Evolutionary conservation across 306 rosid genomes (phyloP).

Genomic region (Prunus mira): DNA sequence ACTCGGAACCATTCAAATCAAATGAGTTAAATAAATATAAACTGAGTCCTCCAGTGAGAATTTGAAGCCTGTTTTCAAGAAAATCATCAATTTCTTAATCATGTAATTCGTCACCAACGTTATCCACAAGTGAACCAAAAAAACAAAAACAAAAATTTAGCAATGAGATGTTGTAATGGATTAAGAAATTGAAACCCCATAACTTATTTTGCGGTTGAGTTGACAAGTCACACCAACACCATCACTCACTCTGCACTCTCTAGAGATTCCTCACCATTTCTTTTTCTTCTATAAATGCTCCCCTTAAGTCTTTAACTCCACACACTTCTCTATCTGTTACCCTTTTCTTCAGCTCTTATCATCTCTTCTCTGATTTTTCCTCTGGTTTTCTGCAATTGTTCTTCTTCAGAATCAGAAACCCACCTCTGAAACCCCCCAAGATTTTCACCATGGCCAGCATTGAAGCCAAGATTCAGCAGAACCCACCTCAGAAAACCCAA

Average conservation of each 20-base stretch:
- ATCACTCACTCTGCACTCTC: background rate
- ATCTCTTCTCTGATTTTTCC: background rate
- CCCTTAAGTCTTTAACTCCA: background rate
- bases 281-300: conserved; percentile 32
- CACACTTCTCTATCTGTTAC: conserved; percentile 17
- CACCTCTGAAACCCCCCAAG: background rate
- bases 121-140: background rate
- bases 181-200: background rate
- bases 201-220: background rate
- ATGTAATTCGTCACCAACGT: background rate
- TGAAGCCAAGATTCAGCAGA: conserved; percentile 29
- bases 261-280: conserved; percentile 11
- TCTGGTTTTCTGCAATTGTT: conserved; percentile 1
- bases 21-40: too few species aligned
- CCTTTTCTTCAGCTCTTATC: conserved; percentile 1
- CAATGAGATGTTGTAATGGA: background rate
- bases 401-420: background rate
- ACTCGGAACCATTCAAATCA: too few species aligned
- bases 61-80: too few species aligned
- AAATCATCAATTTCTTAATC: too few species aligned
- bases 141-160: background rate
- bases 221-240: background rate
- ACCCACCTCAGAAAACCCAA: conserved; percentile 20
- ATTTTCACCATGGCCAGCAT: conserved; percentile 22
- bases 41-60: too few species aligned